Evolutionary conservation across 1,284 basidiomycete species (phyloP), one percentile per base, ranked within the genome.

Genomic region (Melanopsichium pennsylvanicum): DNA sequence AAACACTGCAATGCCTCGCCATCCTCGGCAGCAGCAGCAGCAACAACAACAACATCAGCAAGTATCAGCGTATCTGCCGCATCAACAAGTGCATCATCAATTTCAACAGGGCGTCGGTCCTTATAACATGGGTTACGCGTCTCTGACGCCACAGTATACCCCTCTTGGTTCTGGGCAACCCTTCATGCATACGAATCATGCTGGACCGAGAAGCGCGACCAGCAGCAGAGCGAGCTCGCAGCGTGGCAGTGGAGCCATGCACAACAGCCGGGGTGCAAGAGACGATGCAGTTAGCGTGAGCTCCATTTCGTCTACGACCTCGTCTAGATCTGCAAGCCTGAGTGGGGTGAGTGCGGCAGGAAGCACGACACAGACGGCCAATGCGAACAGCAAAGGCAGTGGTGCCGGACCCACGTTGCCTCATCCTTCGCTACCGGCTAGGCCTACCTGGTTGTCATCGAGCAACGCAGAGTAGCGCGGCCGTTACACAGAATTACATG

Each of bases 341-440:
- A 58, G 61, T 16, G 55, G 61, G 3, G 19, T 33, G 10, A 55
- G 43, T 15, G 44, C 37, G 27, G 19, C 43, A 19, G 39, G 26
- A 5, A 47, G 42, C 19, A 21, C 39, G 2, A 12, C 25, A 4
- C 33, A 36, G 23, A 19, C 25, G 6, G 34, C 29, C 10, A 47
- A 46, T 31, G 39, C 16, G 3, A 35, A 15, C 10, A 36, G 27
- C 19, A 41, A 27, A 32, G n/a, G 13, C 42, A 21, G 31, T 36
- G 21, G 21, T 6, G 12, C 44, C 5, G 15, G 8, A 26, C 21
- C 42, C n/a, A 16, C 34, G 12, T 16, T 52, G 5, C n/a, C 55
- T 16, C 64, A 62, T 48, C 59, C 54, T 2, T 61, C 58, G 15
- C 45, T 69, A 32, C 64, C 64, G 5, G 54, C 59, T 11, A 46